Evolutionary conservation across 306 rosid genomes (phyloP).

Genomic region (Lotus japonicus): DNA sequence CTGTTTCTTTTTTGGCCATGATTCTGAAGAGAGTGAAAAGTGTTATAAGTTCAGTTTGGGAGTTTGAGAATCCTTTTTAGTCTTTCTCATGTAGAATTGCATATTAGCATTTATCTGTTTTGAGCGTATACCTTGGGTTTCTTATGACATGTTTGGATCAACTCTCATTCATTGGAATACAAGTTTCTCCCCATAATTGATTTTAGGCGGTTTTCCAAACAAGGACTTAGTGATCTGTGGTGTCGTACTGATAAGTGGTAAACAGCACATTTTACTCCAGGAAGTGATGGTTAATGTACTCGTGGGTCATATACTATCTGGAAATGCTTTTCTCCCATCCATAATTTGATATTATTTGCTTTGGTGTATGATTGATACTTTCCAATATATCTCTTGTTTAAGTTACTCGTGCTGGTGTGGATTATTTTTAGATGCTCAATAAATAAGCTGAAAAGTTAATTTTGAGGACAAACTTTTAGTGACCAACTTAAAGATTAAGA

Average conservation of each 20-base stretch:
- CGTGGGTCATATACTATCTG: too few species aligned
- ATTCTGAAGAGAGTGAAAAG: slow-evolving; percentile 23
- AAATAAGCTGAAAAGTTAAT: neutral
- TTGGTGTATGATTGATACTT: neutral
- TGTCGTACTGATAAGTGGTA: neutral
- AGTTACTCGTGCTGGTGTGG: neutral
- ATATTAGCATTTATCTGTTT: neutral
- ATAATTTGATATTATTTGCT: neutral
- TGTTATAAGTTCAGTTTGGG: neutral
- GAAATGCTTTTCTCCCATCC: too few species aligned
- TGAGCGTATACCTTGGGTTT: neutral
- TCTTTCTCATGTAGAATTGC: neutral
- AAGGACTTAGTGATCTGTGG: too few species aligned
- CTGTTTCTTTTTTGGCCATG: slow-evolving; percentile 17
- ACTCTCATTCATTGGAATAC: too few species aligned
- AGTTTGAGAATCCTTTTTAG: neutral
- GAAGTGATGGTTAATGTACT: neutral
- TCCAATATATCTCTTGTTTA: neutral
- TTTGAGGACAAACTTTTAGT: neutral
- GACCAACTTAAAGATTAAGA: neutral
- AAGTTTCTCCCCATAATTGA: too few species aligned
- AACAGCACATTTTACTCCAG: neutral
- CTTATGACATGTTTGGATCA: neutral
- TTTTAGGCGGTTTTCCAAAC: too few species aligned
- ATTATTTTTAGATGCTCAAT: neutral